Evolutionary conservation across 495 filamentous ascomycete species (phyloP), one percentile per base, ranked within the genome.

Genomic region (Pseudoneurospora amorphoporcata): DNA sequence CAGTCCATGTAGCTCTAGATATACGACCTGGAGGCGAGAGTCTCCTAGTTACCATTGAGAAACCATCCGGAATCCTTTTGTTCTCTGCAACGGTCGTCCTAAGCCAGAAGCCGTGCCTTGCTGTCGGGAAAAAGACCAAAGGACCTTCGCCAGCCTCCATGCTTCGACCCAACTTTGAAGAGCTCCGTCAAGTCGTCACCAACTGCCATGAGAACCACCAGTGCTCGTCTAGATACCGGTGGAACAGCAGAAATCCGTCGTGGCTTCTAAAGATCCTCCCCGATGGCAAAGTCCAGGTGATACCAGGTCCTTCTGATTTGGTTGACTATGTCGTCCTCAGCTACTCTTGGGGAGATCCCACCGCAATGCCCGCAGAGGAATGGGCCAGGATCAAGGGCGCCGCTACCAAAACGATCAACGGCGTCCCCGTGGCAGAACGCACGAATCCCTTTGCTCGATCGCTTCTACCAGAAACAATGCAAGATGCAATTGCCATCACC

Each of bases 291-390:
- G 70, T 77, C 10, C 73, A 72, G 19, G 68, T 80, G 35, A 72
- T 79, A 0, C 70, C 68, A 32, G 72, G 76, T 0, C 75, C 74
- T 1, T 12, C 39, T 10, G 3, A 19, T 1, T 73, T 70, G 10
- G 76, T 80, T 40, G 53, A 74, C 39, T 80, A 80, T 69, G 77
- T 80, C 45, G 79, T 79, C 43, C 76, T 80, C 10, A 80, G 79
- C 70, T 80, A 80, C 71, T 79, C 79, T 12, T 80, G 79, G 79
- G 79, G 79, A 39, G 74, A 80, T 58, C 76, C 76, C 12, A 37
- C 73, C 4, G 68, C 74, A 8, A 80, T 80, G 77, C 73, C 77
- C 6, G 40, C 73, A 3, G 73, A 69, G 4, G 77, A 80, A 39
- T 79, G 77, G 77, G 79, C 77, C 23, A 75, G 73, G 23, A 80